Conservation (phyloP, 148 eudicot genomes). For the Oxyria digyna region DNA sequence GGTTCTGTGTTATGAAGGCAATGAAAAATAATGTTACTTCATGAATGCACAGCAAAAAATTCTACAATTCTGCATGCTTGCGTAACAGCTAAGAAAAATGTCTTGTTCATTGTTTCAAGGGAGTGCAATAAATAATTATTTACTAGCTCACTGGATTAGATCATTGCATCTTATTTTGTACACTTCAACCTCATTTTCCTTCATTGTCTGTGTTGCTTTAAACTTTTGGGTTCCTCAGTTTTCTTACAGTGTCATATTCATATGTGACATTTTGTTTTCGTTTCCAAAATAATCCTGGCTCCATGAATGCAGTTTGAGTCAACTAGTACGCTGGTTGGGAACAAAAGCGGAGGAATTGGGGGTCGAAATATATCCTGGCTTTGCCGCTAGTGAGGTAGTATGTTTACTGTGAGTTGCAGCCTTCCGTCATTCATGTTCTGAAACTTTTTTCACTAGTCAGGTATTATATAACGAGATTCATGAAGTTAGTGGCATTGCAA, state of each 20-base stretch:
- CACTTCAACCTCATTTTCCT: not conserved
- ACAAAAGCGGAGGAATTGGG: conserved; percentile 94
- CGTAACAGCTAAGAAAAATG: not conserved
- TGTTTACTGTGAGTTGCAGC: conserved; percentile 8
- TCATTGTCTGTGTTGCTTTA: not conserved
- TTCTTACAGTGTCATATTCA: not conserved
- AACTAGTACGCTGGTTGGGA: conserved; percentile 85
- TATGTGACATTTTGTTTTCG: not conserved
- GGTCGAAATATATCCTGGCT: conserved; percentile 93
- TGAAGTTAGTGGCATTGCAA: conserved; percentile 82
- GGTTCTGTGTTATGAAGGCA: not conserved
- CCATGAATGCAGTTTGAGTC: conserved; percentile 63
- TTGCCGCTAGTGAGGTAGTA: conserved; percentile 96
- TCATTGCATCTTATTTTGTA: not conserved
- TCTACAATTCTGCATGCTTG: not conserved
- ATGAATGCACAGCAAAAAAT: not conserved
- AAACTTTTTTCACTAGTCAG: conserved; percentile 27
- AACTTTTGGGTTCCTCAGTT: not conserved
- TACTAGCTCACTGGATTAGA: not conserved
- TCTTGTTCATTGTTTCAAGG: not conserved
- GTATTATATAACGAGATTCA: conserved; percentile 46
- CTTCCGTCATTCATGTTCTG: conserved; percentile 13
- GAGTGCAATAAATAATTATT: not conserved
- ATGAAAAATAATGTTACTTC: not conserved
- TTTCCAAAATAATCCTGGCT: not conserved